Evolutionary conservation across 1,139 yeast species (phyloP), one percentile per base, ranked within the genome.

Genomic region (Sugiyamaella grinbergsii): DNA sequence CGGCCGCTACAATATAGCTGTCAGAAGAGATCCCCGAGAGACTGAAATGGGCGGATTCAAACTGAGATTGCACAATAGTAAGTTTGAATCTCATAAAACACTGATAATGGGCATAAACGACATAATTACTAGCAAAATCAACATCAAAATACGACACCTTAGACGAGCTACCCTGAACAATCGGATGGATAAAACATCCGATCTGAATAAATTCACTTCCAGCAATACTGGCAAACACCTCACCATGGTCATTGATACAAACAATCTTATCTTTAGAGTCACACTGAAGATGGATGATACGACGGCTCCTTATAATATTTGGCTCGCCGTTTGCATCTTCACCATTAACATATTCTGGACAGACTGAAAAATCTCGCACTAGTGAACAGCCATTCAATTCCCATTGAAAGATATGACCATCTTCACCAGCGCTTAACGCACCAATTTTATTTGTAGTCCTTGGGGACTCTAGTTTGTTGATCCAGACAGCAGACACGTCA

Each of bases 401-500:
- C 68, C 62, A 61, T 11, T 61, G 53, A 11, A 52, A 50, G 4
- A 68, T 53, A 7, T 48, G 51, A 13, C 71, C 71, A 34, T 61
- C 64, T 13, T 51, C 58, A 29, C 63, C 63, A 6, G 60, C 66
- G 31, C 62, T 58, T 4, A 63, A 44, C 4, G 63, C 64, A 8
- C 57, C 59, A 19, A 60, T 50, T 11, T 50, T 54, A 13, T 38
- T 42, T 10, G 54, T 52, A 3, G 57, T 41, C 16, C 58, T 42
- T 1, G 65, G 65, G 8, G 60, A 56, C 29, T 63, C 66, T 10
- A 50, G 47, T 49, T 67, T 60, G 24, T 65, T 61, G 37, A 66
- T 56, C 72, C 72, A 68, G 15, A 61, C 62, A 3, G 63, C 60
- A 3, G 62, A 55, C 1, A 66, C 67, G 5, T 54, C 49, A 5